Evolutionary conservation across 257 asterid genomes (phyloP).

Genomic region (Nemophila menziesii): DNA sequence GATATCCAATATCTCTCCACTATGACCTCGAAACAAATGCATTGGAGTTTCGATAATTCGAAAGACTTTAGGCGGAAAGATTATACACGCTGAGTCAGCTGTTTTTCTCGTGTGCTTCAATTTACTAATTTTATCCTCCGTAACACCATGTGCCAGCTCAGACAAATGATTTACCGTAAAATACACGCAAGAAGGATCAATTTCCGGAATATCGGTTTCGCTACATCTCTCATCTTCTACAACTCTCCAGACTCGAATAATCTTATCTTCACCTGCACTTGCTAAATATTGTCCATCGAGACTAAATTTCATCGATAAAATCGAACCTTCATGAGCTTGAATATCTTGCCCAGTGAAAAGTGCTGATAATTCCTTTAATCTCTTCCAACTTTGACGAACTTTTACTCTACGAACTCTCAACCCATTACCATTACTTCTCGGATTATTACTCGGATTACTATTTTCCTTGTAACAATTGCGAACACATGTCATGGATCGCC

Average conservation of each 20-base stretch:
- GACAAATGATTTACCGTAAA: constrained; percentile 62
- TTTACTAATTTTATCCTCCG: constrained; percentile 35
- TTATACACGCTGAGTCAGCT: constrained; percentile 65
- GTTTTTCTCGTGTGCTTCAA: constrained; percentile 33
- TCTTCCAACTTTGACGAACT: constrained; percentile 45
- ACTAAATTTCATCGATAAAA: constrained; percentile 77
- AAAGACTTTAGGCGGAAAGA: constrained; percentile 69
- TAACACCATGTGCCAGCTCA: constrained; percentile 42
- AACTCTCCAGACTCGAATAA: constrained; percentile 75
- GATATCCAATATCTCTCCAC: constrained; percentile 62
- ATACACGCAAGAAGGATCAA: constrained; percentile 76
- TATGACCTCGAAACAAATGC: constrained; percentile 67
- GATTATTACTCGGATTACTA: constrained; percentile 13
- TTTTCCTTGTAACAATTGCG: constrained; percentile 18
- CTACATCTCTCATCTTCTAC: constrained; percentile 68
- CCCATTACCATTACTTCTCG: constrained; percentile 15
- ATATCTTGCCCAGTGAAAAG: constrained; percentile 66
- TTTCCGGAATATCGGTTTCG: constrained; percentile 42
- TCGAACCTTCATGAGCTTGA: constrained; percentile 77
- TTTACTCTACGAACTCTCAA: constrained; percentile 38
- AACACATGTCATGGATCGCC: constrained; percentile 46
- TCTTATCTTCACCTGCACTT: constrained; percentile 78
- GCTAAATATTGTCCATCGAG: constrained; percentile 70
- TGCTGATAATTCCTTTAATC: constrained; percentile 69
- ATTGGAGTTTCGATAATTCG: constrained; percentile 64